Conservation (phyloP, 192 early-diverging fungal genomes). For the Pilobolus umbonatus region DNA sequence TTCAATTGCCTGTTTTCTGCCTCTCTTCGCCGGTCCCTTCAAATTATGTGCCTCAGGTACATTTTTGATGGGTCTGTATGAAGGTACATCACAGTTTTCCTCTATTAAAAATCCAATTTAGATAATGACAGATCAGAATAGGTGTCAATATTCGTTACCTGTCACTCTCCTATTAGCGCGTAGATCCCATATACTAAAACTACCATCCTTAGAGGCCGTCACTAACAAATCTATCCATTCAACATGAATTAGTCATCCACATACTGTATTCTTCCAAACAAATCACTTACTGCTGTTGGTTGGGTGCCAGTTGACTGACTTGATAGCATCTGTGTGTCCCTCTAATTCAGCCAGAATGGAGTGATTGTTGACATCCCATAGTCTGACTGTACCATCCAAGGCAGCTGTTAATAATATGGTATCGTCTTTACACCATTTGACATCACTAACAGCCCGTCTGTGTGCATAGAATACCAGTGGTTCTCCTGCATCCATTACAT, state of each 20-base stretch:
- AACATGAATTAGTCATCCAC: background rate
- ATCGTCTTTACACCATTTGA: slow-evolving; percentile 73
- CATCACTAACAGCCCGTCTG: slow-evolving; percentile 76
- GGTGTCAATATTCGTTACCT: background rate
- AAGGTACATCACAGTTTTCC: background rate
- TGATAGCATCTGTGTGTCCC: slow-evolving; percentile 68
- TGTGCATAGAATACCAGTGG: slow-evolving; percentile 55
- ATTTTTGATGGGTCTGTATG: slow-evolving; percentile 38
- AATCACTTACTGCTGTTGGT: slow-evolving; percentile 50
- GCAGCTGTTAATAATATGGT: slow-evolving; percentile 64
- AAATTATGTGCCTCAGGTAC: slow-evolving; percentile 44
- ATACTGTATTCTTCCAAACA: background rate
- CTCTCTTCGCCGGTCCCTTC: background rate
- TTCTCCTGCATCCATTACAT: slow-evolving; percentile 16
- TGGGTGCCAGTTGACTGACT: slow-evolving; percentile 59
- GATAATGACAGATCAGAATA: background rate
- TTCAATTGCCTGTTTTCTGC: background rate
- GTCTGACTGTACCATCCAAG: slow-evolving; percentile 65
- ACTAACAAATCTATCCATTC: slow-evolving; percentile 21
- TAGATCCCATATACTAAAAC: slow-evolving; percentile 29
- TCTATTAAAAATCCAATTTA: background rate
- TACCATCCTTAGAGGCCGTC: slow-evolving; percentile 16
- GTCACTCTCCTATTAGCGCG: slow-evolving; percentile 9
- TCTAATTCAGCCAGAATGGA: slow-evolving; percentile 48
- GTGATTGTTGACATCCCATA: slow-evolving; percentile 74